Percentiles rank a stretch among this genome's conserved stretches.
Conservation (phyloP, 768 basidiomycete genomes). For the Podaxis carcinomalis region DNA sequence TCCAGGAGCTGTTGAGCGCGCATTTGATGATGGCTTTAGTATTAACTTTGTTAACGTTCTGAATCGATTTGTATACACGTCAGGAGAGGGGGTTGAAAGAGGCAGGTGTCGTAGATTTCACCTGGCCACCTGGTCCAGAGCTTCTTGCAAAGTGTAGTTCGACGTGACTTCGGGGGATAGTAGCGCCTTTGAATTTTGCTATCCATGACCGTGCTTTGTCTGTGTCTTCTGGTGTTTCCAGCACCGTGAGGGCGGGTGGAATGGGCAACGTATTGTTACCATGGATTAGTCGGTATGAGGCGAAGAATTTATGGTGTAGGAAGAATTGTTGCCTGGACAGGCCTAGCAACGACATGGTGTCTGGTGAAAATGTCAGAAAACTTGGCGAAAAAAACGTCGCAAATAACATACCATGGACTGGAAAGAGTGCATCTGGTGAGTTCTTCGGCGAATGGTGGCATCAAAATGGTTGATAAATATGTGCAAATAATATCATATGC, state of each 20-base stretch:
- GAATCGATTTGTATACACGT: background rate
- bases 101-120: constrained; percentile 21
- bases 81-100: background rate
- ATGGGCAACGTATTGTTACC: background rate
- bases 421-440: background rate
- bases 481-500: background rate
- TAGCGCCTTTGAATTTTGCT: constrained; percentile 35
- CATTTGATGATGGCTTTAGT: constrained; percentile 73
- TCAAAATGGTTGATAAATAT: background rate
- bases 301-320: background rate
- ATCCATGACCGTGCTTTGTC: constrained; percentile 54
- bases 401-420: background rate
- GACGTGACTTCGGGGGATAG: constrained; percentile 50
- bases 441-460: background rate
- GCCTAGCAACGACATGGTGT: background rate
- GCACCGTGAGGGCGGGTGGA: background rate
- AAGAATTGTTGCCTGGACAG: background rate
- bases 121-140: constrained; percentile 85
- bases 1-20: constrained; percentile 54
- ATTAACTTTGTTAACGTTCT: constrained; percentile 91
- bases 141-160: constrained; percentile 71
- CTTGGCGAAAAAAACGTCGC: background rate
- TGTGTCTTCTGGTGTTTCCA: constrained; percentile 32
- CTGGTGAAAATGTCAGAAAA: background rate
- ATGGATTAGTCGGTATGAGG: background rate